Base-by-base conservation (phyloP, 805 yeast genomes). In the Pichia pseudocactophila region DNA sequence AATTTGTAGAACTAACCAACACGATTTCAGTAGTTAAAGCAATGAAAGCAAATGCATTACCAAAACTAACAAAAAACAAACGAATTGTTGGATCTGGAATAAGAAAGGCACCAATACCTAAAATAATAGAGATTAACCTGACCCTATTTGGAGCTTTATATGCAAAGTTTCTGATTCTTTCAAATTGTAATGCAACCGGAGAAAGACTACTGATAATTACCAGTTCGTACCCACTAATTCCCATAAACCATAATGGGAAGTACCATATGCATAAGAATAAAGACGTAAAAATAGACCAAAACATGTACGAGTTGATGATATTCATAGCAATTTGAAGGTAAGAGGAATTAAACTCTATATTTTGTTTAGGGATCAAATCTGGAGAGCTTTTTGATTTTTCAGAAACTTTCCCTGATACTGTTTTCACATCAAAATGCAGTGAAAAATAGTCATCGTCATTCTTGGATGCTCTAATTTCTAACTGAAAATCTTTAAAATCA, bases 221-320 rank as follows among this genome's bases (percentile, higher is more conserved):
- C 0, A 82, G 82, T 63, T 92, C 98, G 59, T 84, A 89, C 4
- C 98, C 98, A 2, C 95, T 83, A 36, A 92, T 82, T 7, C 97
- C 97, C 97, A 92, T 88, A 58, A 83, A 76, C 98, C 98, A 92
- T 48, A 92, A 69, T 10, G 98, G 98, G 71, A 92, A 92, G 66
- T 85, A 86, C 98, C 98, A 92, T 39, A 92, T 79, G 56, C 92
- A 79, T 43, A 92, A 73, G 35, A 87, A 82, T 45, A 92, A 67
- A 0, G 96, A 76, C 3, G 97, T 83, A 34, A 78, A 49, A 18
- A 80, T 79, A 0, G 97, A 71, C 96, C 97, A 92, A 59, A 85
- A 86, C 43, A 86, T 69, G 57, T 77, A 80, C 3, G 90, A 71
- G 57, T 89, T 88, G 54, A 76, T 56, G 13, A 70, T 58, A 54